Conservation (phyloP, 305 asterid species). For the Petunia hybrid region DNA sequence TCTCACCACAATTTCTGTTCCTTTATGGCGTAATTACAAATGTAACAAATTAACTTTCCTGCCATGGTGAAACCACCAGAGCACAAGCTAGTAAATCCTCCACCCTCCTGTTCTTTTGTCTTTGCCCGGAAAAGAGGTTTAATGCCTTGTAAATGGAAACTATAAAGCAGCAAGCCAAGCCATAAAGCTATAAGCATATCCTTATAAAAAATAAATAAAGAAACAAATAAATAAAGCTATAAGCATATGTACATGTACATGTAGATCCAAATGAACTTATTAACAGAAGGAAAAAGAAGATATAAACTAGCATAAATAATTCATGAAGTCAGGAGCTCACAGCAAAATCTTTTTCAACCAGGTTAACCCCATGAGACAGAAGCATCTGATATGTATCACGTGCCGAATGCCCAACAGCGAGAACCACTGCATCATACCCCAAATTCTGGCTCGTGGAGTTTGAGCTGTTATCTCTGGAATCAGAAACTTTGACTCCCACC, state of each 20-base stretch:
- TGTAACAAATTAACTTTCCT: not conserved
- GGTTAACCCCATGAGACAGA: conserved; percentile 76
- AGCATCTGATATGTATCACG: conserved; percentile 93
- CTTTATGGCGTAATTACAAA: not conserved
- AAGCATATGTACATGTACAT: not conserved
- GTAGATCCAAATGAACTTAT: conserved; percentile 11
- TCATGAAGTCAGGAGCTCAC: conserved; percentile 56
- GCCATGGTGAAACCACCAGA: not conserved
- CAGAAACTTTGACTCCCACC: conserved; percentile 78
- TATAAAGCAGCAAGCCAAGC: conserved; percentile 8
- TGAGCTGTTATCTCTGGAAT: conserved; percentile 49
- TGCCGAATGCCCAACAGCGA: conserved; percentile 99
- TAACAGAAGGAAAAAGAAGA: not conserved
- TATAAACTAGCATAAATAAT: conserved; percentile 18
- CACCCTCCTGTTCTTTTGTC: not conserved
- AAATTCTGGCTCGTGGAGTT: conserved; percentile 51
- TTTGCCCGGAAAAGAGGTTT: not conserved
- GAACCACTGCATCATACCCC: conserved; percentile 87
- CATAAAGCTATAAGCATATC: not conserved
- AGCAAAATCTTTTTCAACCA: conserved; percentile 83
- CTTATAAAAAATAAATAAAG: not conserved
- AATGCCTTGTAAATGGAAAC: not conserved
- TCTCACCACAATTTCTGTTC: not conserved
- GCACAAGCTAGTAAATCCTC: not conserved
- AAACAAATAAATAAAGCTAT: conserved; percentile 10